Evolutionary conservation across 164 flowering plant species (phyloP).

Genomic region (Macadamia tetraphylla): DNA sequence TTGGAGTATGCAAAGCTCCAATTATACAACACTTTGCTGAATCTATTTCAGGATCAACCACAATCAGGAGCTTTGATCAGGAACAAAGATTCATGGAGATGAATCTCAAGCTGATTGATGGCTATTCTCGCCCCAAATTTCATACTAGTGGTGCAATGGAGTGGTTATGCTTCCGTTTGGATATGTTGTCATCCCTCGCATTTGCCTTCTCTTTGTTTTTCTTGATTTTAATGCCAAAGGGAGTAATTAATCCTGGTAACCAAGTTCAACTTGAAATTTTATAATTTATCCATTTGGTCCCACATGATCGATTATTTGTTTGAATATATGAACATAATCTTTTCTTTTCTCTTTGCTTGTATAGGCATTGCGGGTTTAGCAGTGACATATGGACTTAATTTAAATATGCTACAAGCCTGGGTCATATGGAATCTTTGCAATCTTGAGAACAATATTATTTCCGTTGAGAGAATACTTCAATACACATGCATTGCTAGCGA

Average conservation of each 20-base stretch:
- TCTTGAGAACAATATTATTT: conserved; percentile 64
- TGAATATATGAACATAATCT: not conserved
- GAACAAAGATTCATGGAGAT: conserved; percentile 47
- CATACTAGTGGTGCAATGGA: conserved; percentile 61
- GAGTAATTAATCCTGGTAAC: conserved; percentile 48
- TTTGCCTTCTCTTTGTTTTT: conserved; percentile 55
- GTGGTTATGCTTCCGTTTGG: conserved; percentile 74
- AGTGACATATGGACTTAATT: conserved; percentile 69
- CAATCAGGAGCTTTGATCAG: conserved; percentile 75
- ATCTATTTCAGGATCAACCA: conserved; percentile 65
- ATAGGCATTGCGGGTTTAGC: conserved; percentile 70
- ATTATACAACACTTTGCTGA: conserved; percentile 77
- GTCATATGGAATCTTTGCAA: conserved; percentile 57
- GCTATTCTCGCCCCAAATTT: conserved; percentile 58
- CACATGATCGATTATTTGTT: not conserved
- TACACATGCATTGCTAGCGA: conserved; percentile 52
- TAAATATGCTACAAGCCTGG: conserved; percentile 52
- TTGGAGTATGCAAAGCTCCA: conserved; percentile 72
- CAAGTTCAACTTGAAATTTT: not conserved
- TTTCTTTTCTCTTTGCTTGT: conserved; percentile 4
- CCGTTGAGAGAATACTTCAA: conserved; percentile 76
- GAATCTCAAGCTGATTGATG: conserved; percentile 44
- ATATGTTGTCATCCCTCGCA: conserved; percentile 48
- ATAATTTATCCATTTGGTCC: too few species aligned
- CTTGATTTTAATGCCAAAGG: conserved; percentile 53